A percentile compares a stretch with the other conserved stretches of the same genome.
Evolutionary conservation across 2,329 filamentous ascomycete species (phyloP).

Genomic region (Aspergillus ibericus): DNA sequence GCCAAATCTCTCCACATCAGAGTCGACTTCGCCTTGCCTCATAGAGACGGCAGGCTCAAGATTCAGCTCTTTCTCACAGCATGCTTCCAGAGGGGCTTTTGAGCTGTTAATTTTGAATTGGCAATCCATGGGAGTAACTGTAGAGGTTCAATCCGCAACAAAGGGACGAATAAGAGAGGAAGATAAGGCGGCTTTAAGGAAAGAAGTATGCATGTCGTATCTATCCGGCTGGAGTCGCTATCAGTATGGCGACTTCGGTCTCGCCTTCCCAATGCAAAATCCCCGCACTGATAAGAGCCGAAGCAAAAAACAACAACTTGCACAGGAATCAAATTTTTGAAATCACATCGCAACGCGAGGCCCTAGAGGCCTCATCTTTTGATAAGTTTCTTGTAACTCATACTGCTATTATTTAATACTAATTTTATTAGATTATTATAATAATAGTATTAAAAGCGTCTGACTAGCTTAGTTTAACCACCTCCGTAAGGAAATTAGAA

Average conservation of each 20-base stretch:
- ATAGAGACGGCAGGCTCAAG: neutral
- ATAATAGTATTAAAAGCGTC: no score
- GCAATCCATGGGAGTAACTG: neutral
- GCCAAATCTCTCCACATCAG: neutral
- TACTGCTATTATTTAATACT: no score
- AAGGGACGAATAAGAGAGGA: neutral
- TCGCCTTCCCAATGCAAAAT: neutral
- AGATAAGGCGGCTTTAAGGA: neutral
- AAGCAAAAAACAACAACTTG: no score
- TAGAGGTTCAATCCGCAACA: neutral
- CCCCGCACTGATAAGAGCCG: constrained; percentile 1
- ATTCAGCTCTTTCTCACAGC: neutral
- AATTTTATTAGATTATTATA: no score
- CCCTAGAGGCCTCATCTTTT: no score
- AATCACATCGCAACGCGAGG: no score
- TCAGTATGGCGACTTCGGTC: neutral
- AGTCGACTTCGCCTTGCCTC: neutral
- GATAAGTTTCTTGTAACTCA: no score
- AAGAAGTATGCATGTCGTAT: no score
- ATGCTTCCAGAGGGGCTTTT: no score
- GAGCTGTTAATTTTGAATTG: neutral
- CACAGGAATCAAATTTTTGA: no score
- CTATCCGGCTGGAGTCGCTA: neutral
- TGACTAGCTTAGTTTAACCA: no score
- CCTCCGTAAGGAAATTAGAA: no score